Conservation (phyloP, 352 stramenopile genomes). For the Pythium sp. region DNA sequence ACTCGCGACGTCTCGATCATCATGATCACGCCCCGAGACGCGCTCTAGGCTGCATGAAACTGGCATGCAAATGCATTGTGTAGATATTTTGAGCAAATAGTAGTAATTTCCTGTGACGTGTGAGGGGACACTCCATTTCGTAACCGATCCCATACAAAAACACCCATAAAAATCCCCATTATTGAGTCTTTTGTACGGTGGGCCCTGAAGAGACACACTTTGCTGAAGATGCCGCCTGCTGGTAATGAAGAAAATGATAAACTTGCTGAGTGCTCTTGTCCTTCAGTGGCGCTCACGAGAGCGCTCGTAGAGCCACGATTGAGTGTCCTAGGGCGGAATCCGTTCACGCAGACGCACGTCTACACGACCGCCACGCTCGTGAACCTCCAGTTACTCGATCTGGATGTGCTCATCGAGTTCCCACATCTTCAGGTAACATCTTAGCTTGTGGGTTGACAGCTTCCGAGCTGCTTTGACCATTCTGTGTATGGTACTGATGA, state of each 20-base stretch:
- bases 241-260: constrained; percentile 21
- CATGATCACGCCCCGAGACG: constrained; percentile 27
- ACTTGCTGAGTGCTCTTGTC: constrained; percentile 5
- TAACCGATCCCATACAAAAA: neutral
- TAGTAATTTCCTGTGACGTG: neutral
- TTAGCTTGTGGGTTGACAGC: neutral
- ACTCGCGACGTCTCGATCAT: constrained; percentile 32
- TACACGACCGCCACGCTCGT: constrained; percentile 56
- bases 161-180: neutral
- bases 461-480: neutral
- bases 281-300: constrained; percentile 23
- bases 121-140: neutral
- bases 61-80: too few species aligned
- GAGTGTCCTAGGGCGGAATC: constrained; percentile 55
- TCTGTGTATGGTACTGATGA: neutral
- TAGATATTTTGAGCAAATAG: too few species aligned
- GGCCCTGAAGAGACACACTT: neutral
- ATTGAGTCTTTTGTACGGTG: neutral
- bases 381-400: constrained; percentile 34
- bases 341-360: constrained; percentile 59
- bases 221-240: neutral
- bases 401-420: constrained; percentile 46
- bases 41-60: neutral
- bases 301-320: constrained; percentile 37
- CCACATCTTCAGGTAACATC: constrained; percentile 50